phyloP scores from a whole-genome alignment of 1,284 basidiomycete species.

The Apiotrichum brassicae region DNA sequence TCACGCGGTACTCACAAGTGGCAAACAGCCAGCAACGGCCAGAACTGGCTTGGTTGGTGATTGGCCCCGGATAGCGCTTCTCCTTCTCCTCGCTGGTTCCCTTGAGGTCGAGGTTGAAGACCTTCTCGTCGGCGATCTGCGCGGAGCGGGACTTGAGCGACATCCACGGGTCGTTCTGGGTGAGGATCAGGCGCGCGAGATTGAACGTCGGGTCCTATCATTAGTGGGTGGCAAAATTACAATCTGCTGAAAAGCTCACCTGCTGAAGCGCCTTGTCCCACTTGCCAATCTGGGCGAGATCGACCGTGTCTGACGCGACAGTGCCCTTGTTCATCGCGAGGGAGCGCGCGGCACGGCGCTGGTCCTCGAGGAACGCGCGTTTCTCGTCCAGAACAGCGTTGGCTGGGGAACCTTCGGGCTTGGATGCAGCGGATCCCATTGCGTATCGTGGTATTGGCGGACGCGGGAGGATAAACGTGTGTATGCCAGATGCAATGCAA shows the following conservation, averaged over 20 bases:
- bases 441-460: no score
- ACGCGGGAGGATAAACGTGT: no score
- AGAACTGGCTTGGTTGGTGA: slow-evolving; percentile 80
- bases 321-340: no score
- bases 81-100: slow-evolving; percentile 52
- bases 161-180: slow-evolving; percentile 63
- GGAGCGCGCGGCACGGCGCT: background rate
- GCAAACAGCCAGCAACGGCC: slow-evolving; percentile 93
- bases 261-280: slow-evolving; percentile 60
- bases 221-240: no score
- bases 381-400: background rate
- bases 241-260: no score
- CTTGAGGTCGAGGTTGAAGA: slow-evolving; percentile 71
- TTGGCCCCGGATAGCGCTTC: slow-evolving; percentile 54
- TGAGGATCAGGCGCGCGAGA: slow-evolving; percentile 73
- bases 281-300: slow-evolving; percentile 54
- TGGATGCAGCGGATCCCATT: background rate
- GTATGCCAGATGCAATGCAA: no score
- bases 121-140: slow-evolving; percentile 61
- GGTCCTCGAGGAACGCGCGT: slow-evolving; percentile 4
- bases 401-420: background rate
- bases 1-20: slow-evolving; percentile 53
- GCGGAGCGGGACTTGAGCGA: slow-evolving; percentile 63
- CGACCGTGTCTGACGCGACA: slow-evolving; percentile 47
- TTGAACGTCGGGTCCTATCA: slow-evolving; percentile 57